These are phyloP conservation scores for Wickerhamiella lipophila DNA, from an alignment of 805 yeast species.

Conservation along the genomic window DNA sequence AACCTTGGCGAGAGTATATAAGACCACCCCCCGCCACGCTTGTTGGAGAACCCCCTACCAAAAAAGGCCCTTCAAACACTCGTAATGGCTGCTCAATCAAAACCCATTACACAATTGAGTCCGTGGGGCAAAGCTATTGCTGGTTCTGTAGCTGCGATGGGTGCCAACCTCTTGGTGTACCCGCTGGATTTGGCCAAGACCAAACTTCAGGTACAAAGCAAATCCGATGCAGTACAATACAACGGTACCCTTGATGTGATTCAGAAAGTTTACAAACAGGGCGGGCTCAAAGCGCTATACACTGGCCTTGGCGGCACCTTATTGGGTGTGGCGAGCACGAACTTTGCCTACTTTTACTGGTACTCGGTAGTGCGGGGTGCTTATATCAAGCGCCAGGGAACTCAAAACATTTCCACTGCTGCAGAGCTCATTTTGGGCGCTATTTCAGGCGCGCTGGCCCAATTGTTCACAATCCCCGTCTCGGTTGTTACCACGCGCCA, in stretches of 20 bases:
- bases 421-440: conserved; percentile 67
- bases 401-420: conserved; percentile 35
- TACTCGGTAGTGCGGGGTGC: conserved; percentile 55
- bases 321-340: conserved; percentile 60
- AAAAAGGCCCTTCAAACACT: background rate
- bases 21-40: background rate
- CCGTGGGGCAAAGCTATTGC: conserved; percentile 69
- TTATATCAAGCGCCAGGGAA: conserved; percentile 35
- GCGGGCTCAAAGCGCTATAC: conserved; percentile 60
- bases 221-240: conserved; percentile 30
- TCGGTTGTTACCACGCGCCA: conserved; percentile 57
- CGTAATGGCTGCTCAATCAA: conserved; percentile 11
- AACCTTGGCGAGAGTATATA: background rate
- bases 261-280: conserved; percentile 38
- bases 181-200: conserved; percentile 74
- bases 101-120: conserved; percentile 23
- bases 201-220: conserved; percentile 54
- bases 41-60: background rate
- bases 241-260: conserved; percentile 52
- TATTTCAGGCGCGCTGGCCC: conserved; percentile 70
- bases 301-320: conserved; percentile 57
- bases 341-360: conserved; percentile 80
- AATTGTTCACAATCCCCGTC: conserved; percentile 70
- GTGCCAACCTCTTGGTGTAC: conserved; percentile 68
- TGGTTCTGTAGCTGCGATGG: conserved; percentile 69